Base-by-base conservation (phyloP, 352 stramenopile species). In the Pythium vanterpoolii region DNA sequence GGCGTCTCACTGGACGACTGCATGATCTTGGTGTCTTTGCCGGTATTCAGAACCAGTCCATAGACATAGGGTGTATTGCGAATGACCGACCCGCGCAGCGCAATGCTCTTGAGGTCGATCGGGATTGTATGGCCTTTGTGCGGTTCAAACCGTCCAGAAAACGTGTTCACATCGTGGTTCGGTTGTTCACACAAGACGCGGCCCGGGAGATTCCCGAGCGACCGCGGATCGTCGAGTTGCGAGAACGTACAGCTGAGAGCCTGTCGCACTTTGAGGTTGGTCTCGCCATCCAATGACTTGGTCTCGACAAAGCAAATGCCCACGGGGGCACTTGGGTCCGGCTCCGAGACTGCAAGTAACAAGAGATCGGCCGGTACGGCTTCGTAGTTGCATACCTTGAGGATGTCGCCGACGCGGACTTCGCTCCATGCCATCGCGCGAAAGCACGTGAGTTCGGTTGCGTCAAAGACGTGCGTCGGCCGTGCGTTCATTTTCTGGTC, bases 301-400 rank as follows among this genome's bases (percentile, higher is more conserved):
- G 86, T 96, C 60, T 96, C 83, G 8, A 94, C 77, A 54, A 95
- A 96, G 61, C 79, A 92, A 57, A 95, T 93, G 0, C 86, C 86
- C 16, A 81, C 76, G 1, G 86, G 83, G 5, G 66, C 67, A 7
- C 69, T 61, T 7, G 79, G 75, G 36, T 95, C 77, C 0, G 80
- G 68, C 39, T 93, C 83, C 1, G 70, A 76, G 11, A 95, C 83
- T 0, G 84, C 79, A 0, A 96, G 72, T 13, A 96, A 57, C 24
- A 96, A 46, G 9, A 95, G 58, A 53, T 96, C 88, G 4, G 85
- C 87, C 21, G 87, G 86, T 30, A 96, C 86, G 10, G 75, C 68
- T 21, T 96, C 88, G 72, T 93, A 89, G 64, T 95, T 96, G 58
- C 75, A 77, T 4, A 96, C 69, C 68, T 95, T 93, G 71, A 96